Evolutionary conservation across 1,284 basidiomycete genomes (phyloP), one percentile per base, ranked within the genome.

Genomic region (Cutaneotrichosporon spelunceum): DNA sequence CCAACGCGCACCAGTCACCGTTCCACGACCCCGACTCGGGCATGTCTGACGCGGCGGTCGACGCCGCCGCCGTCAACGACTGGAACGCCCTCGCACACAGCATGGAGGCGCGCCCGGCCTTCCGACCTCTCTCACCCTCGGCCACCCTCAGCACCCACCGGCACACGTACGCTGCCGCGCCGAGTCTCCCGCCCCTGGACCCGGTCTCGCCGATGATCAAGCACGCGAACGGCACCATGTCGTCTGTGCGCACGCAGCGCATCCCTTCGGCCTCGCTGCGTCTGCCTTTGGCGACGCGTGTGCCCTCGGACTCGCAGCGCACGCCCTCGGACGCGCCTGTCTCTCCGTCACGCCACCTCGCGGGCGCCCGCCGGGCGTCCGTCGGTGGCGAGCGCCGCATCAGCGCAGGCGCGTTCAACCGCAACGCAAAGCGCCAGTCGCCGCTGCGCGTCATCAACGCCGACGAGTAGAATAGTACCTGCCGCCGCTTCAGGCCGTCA

Each of bases 51-150:
- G 55, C 65, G 4, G 62, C 59, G 9, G 42, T 49, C 8, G 61
- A 62, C 45, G 60, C 63, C 9, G 66, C 70, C 7, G 11, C 30
- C 24, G 53, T 59, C 3, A 57, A 56, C n/a, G 75, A 75, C 59
- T 78, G 76, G 76, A 68, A 67, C 42, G 56, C 64, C 49, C 69
- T 78, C 26, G 64, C 70, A 44, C 57, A 70, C 45, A 66, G 69
- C 47, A 65, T 78, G 19, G 66, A 66, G 24, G 34, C 56, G 19
- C 67, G 67, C 45, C 76, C 76, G 5, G 75, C 70, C n/a, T 78
- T 78, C 70, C 61, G 73, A 34, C 70, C 74, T 14, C 73, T 76
- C 63, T 74, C 72, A 29, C 72, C 76, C 54, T 68, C 71, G 33
- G 67, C 74, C 26, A 68, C 72, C 36, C 66, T 77, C 23, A 64